Evolutionary conservation across 257 asterid species (phyloP).

Genomic region (Plectranthus barbatus): DNA sequence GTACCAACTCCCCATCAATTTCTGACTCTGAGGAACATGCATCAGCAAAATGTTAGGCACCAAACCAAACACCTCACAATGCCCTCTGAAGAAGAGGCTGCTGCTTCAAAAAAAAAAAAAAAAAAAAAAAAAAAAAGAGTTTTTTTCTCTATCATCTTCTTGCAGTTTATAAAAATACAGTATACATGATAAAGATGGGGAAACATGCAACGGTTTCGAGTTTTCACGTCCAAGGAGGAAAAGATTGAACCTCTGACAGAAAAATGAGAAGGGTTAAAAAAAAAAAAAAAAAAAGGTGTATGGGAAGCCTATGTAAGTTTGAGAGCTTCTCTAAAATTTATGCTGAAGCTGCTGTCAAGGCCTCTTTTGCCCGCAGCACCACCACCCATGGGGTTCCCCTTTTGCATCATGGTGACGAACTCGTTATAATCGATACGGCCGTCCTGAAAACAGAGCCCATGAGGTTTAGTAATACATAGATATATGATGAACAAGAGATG

Average conservation of each 20-base stretch:
- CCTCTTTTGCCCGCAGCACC: constrained; percentile 48
- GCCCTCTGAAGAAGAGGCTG: not conserved
- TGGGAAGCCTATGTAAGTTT: constrained; percentile 22
- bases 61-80: not conserved
- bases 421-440: constrained; percentile 78
- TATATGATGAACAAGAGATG: too few species aligned
- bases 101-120: not conserved
- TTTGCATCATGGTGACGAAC: constrained; percentile 80
- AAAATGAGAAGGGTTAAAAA: not conserved
- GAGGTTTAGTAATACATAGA: too few species aligned
- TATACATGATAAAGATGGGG: constrained; percentile 13
- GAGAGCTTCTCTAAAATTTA: constrained; percentile 55
- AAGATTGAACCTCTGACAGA: not conserved
- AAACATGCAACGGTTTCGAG: too few species aligned
- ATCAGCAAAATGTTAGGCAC: not conserved
- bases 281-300: not conserved
- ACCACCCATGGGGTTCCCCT: constrained; percentile 47
- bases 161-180: not conserved
- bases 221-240: not conserved
- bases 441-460: too few species aligned
- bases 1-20: too few species aligned
- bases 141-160: not conserved
- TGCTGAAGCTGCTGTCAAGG: constrained; percentile 68
- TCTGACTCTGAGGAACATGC: too few species aligned
- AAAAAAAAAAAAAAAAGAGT: too few species aligned